Base-by-base conservation (phyloP, 2,329 filamentous ascomycete species). In the Monilinia fructigena region DNA sequence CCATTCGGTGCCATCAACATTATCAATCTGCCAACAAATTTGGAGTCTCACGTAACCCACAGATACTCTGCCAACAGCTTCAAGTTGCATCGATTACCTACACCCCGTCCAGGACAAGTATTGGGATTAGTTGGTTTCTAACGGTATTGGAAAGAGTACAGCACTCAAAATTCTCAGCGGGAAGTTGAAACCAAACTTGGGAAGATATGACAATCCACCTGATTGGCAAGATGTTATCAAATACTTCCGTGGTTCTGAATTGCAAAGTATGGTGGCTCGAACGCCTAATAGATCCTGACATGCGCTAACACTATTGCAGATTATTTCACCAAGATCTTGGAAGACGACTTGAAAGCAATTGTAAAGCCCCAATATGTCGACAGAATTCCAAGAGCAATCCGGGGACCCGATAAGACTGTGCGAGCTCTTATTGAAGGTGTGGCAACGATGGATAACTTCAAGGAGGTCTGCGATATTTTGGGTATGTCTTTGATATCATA, bases 61-160 rank as follows among this genome's bases (percentile, higher is more conserved):
- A 91, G 95, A 78, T 99, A 99, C 84, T 96, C 94, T 65, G 94
- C 95, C 79, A 99, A 99, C 85, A 97, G 93, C 82, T 99, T 99
- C 88, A 99, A 99, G 85, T 88, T 99, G 72, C 95, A 99, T 80
- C 89, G 96, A 74, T 85, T 98, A 76, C 95, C 96, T 67, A 97
- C 94, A 86, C 95, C 95, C 70, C 89, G 95, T 68, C 94, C 95
- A 42, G 95, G 95, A 70, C 92, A 98, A 77, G 96, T 99, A 40
- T 82, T 99, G 67, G 95, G 95, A 83, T 85, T 99, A 63, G 96
- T 99, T 55, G 96, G 95, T 79, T 79, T 98, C 95, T 75, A 99
- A 99, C 87, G 95, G 96, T 92, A 99, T 98, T 75, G 95, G 95
- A 80, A 99, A 99, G 87, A 97, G 93, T 82, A 99, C 95, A n/a